Evolutionary conservation across 2,329 filamentous ascomycete species (phyloP).

Genomic region (Botryosphaeria agaves): DNA sequence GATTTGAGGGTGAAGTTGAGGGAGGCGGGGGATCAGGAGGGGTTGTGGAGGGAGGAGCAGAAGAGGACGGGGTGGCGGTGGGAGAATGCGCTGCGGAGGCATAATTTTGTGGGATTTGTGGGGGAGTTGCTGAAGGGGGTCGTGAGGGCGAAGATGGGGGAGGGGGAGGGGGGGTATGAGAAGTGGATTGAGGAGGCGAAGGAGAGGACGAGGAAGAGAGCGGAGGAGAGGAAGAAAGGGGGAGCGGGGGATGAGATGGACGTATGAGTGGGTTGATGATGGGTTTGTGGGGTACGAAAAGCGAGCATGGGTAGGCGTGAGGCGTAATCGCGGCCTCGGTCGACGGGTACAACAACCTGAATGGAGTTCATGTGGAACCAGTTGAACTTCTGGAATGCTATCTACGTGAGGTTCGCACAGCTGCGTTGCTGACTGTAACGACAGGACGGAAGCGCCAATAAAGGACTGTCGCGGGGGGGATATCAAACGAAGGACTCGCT

Average conservation of each 20-base stretch:
- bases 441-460: too few species aligned
- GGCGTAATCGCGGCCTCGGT: too few species aligned
- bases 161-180: conserved; percentile 49
- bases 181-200: conserved; percentile 56
- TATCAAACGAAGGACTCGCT: too few species aligned
- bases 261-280: conserved; percentile 9
- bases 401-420: too few species aligned
- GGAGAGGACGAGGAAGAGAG: conserved; percentile 33
- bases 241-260: conserved; percentile 21
- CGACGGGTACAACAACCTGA: too few species aligned
- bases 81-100: conserved; percentile 80
- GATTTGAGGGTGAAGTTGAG: conserved; percentile 62
- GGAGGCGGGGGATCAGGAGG: conserved; percentile 68
- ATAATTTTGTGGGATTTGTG: conserved; percentile 94
- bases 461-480: too few species aligned
- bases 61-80: conserved; percentile 82
- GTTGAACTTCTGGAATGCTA: too few species aligned
- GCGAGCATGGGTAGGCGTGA: too few species aligned
- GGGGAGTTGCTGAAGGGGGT: conserved; percentile 82
- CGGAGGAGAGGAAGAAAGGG: conserved; percentile 26
- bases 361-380: too few species aligned
- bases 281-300: too few species aligned
- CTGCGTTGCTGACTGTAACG: too few species aligned
- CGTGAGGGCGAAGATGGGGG: conserved; percentile 51
- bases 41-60: conserved; percentile 60